Evolutionary conservation across 768 basidiomycete species (phyloP), one percentile per base, ranked within the genome.

Genomic region (Russula ochroleuca): DNA sequence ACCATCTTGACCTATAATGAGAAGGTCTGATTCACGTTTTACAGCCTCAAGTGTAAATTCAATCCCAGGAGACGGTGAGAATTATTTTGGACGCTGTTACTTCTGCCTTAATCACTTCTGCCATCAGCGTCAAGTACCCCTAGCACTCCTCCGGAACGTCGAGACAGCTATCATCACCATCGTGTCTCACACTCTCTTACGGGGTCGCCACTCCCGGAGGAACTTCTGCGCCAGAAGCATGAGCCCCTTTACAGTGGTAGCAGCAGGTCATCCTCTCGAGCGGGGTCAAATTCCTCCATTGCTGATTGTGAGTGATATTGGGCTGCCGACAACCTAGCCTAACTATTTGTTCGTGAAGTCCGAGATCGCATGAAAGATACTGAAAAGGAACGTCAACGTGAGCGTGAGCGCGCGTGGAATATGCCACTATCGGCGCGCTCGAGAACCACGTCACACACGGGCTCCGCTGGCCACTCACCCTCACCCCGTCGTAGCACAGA

Each of bases 361-460:
- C 69, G 64, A 43, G 72, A 73, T 19, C 72, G 72, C 28, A 57
- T 73, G 45, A 73, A 45, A 19, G 71, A 75, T 31, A 67, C 68
- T 14, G 72, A 71, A 51, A 72, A 72, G 23, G 75, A 72, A n/a
- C 73, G 55, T 15, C 64, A 65, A 47, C 76, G 73, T 54, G 79
- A 81, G 57, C 80, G 75, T 40, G 82, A 84, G 69, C 77, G 77
- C 52, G 76, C 77, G 49, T 79, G 83, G 84, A 81, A 80, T 50
- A 81, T 75, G 65, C 79, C 76, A 13, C 60, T 68, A 73, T 19
- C 74, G 75, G 65, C 78, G 77, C 21, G 72, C 73, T 61, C 59
- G 66, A 59, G 74, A 72, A 56, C 75, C 72, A 28, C 68, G 70
- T 21, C 77, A 76, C 61, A 75, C 73, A 11, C 72, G 69, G 23